Percentiles rank a stretch among this genome's conserved stretches.
Evolutionary conservation across 441 rosid genomes (phyloP).

Genomic region (Omphalea diandra): DNA sequence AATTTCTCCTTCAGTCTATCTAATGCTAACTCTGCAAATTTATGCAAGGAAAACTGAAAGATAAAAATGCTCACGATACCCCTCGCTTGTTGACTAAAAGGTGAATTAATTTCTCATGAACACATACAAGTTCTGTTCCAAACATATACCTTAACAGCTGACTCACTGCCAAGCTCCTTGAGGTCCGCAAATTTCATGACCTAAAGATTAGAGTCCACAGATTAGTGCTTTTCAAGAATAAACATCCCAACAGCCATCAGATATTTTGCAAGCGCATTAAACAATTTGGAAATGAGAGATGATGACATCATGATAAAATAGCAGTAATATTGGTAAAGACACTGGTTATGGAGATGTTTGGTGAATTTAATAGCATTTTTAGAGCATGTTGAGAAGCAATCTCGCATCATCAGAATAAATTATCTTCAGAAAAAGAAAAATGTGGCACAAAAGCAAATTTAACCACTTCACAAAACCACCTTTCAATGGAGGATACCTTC

Average conservation of each 20-base stretch:
- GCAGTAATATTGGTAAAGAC: background rate
- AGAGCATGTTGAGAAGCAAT: background rate
- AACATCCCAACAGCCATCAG: constrained; percentile 3
- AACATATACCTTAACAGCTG: constrained; percentile 81
- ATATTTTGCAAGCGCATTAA: background rate
- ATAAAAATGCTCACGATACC: too few relatives aligned
- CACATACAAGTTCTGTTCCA: background rate
- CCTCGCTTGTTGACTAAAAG: too few relatives aligned
- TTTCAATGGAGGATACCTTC: background rate
- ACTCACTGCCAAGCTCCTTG: constrained; percentile 84
- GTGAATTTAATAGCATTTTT: too few relatives aligned
- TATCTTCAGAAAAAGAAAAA: background rate
- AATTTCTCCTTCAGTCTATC: background rate
- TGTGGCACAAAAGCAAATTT: background rate
- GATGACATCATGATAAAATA: background rate
- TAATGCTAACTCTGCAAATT: background rate
- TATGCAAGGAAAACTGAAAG: background rate
- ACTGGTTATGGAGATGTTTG: background rate
- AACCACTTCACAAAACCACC: background rate
- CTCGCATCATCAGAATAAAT: background rate
- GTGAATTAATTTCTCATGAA: too few relatives aligned
- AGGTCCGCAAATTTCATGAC: constrained; percentile 97
- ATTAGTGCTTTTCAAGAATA: background rate
- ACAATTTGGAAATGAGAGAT: background rate
- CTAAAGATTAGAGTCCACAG: constrained; percentile 39